Evolutionary conservation across 208 protist genomes (phyloP).

Genomic region (Acanthamoeba divionensis): DNA sequence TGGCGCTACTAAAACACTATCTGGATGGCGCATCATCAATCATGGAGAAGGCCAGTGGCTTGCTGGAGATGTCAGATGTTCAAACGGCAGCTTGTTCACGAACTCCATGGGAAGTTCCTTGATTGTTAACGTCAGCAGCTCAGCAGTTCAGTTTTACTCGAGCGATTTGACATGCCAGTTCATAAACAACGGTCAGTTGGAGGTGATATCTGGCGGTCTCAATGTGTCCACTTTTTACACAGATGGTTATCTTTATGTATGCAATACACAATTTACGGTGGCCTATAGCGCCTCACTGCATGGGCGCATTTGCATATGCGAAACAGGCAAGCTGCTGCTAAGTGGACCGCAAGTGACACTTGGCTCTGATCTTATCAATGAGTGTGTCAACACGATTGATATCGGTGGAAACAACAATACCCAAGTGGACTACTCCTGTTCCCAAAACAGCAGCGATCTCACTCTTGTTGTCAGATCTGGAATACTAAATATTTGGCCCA

Average conservation of each 20-base stretch:
- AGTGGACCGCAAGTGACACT: not conserved
- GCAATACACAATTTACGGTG: not conserved
- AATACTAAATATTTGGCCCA: slow-evolving; percentile 45
- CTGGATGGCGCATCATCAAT: not conserved
- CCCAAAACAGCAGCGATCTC: slow-evolving; percentile 23
- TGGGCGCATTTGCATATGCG: slow-evolving; percentile 10
- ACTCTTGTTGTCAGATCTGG: not conserved
- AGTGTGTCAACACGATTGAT: not conserved
- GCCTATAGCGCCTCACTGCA: not conserved
- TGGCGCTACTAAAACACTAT: slow-evolving; percentile 14
- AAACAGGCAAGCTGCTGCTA: not conserved
- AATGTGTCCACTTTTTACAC: not conserved
- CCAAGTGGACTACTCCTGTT: not conserved
- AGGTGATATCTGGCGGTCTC: slow-evolving; percentile 19
- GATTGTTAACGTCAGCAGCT: not conserved
- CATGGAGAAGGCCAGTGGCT: slow-evolving; percentile 3
- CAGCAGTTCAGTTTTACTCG: not conserved
- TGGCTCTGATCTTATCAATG: not conserved
- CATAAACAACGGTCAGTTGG: not conserved
- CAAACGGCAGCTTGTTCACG: slow-evolving; percentile 6
- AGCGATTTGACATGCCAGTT: not conserved
- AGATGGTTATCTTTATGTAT: slow-evolving; percentile 49
- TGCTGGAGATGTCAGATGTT: not conserved
- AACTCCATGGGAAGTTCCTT: not conserved
- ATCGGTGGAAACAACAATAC: not conserved